These are phyloP conservation scores for Lophiostoma macrostomum DNA, from an alignment of 495 filamentous ascomycete species.

Conservation along the genomic window DNA sequence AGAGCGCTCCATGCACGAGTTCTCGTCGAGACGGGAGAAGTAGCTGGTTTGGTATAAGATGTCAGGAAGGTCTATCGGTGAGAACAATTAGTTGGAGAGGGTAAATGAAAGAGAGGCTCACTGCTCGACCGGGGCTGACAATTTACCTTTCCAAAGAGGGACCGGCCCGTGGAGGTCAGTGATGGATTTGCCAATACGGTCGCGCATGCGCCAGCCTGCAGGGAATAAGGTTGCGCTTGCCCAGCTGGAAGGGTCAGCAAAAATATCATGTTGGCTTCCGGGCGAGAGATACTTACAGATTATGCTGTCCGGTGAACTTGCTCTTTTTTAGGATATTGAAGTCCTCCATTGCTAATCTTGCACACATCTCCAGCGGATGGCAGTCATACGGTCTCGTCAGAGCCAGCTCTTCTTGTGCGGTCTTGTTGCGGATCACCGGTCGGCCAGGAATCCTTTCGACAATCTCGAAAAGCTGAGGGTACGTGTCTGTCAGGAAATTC, in stretches of 20 bases:
- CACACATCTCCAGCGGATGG: slow-evolving; percentile 56
- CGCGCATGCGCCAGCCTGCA: slow-evolving; percentile 54
- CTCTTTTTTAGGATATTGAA: slow-evolving; percentile 55
- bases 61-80: slow-evolving; percentile 9
- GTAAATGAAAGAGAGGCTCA: no score
- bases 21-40: slow-evolving; percentile 7
- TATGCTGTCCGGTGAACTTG: slow-evolving; percentile 46
- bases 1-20: slow-evolving; percentile 14
- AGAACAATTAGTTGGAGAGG: no score
- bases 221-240: slow-evolving; percentile 59
- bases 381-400: slow-evolving; percentile 36
- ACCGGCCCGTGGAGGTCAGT: slow-evolving; percentile 52
- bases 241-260: slow-evolving; percentile 37
- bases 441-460: slow-evolving; percentile 35
- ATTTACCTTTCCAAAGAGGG: slow-evolving; percentile 54
- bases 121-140: slow-evolving; percentile 52
- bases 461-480: slow-evolving; percentile 45
- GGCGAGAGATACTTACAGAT: slow-evolving; percentile 44
- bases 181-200: slow-evolving; percentile 55
- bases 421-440: slow-evolving; percentile 46
- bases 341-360: slow-evolving; percentile 57
- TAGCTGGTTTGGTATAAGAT: slow-evolving; percentile 18
- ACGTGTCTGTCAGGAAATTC: slow-evolving; percentile 50
- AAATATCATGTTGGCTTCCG: neutral
- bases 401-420: slow-evolving; percentile 50